A percentile compares a stretch with the other conserved stretches of the same genome.
phyloP scores from a whole-genome alignment of 768 basidiomycete genomes.

The Naganishia kalamii region DNA sequence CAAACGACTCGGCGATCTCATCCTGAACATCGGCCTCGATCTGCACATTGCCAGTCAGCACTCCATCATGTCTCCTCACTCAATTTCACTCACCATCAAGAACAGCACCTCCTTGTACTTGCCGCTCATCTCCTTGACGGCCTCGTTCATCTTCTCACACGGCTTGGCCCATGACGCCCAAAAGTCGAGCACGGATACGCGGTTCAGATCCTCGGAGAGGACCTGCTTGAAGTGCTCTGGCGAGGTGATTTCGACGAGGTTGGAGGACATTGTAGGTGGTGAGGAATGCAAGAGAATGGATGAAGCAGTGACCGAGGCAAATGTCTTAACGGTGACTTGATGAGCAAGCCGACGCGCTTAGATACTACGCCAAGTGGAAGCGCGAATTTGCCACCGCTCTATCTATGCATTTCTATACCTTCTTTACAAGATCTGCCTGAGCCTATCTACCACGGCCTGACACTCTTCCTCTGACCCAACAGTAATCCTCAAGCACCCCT shows the following conservation, averaged over 20 bases:
- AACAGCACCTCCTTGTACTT: conserved; percentile 66
- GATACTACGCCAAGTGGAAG: not conserved
- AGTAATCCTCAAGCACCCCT: conserved; percentile 80
- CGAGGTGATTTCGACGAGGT: conserved; percentile 55
- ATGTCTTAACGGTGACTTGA: too few species aligned
- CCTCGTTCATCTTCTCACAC: conserved; percentile 79
- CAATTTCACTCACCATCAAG: conserved; percentile 56
- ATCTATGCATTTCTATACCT: not conserved
- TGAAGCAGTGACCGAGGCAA: not conserved
- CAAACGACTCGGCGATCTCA: conserved; percentile 84
- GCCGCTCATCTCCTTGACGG: conserved; percentile 65
- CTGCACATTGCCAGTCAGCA: too few species aligned
- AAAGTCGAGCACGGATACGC: conserved; percentile 84
- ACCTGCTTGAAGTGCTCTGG: conserved; percentile 66
- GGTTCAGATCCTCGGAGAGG: conserved; percentile 66
- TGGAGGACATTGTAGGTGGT: conserved; percentile 35
- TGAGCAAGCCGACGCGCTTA: not conserved
- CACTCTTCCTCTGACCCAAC: conserved; percentile 82
- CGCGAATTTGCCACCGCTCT: not conserved
- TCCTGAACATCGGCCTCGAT: conserved; percentile 50
- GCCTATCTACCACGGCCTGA: conserved; percentile 53
- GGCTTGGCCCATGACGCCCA: conserved; percentile 92
- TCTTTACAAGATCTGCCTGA: conserved; percentile 43
- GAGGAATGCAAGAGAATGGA: not conserved
- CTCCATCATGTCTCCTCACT: too few species aligned